These are phyloP conservation scores for Erucastrum elatum DNA, from an alignment of 345 rosid genomes.

Conservation along the genomic window DNA sequence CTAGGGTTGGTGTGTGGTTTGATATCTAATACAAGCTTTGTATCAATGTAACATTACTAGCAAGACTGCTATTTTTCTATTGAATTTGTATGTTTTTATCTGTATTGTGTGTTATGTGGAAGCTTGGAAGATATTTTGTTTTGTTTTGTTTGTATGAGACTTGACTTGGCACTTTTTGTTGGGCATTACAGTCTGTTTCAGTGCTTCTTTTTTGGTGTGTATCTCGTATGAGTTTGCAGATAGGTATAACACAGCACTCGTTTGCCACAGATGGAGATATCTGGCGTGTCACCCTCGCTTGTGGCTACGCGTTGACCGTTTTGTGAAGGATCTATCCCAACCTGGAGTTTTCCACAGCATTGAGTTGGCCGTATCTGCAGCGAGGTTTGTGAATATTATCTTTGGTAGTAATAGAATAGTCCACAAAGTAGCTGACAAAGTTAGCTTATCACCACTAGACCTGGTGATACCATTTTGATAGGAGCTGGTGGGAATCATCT, in stretches of 20 bases:
- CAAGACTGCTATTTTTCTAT: not conserved
- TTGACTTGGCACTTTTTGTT: not conserved
- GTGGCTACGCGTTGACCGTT: conserved; percentile 93
- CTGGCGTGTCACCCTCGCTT: conserved; percentile 94
- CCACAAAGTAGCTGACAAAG: conserved; percentile 15
- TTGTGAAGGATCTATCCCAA: conserved; percentile 53
- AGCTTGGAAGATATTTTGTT: not conserved
- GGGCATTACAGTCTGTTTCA: conserved; percentile 16
- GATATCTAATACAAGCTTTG: too few species aligned
- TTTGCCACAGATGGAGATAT: conserved; percentile 97
- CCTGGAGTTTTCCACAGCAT: conserved; percentile 75
- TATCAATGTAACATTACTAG: not conserved
- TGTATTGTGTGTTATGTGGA: conserved; percentile 1
- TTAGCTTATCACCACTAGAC: conserved; percentile 53
- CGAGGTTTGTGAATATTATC: conserved; percentile 60
- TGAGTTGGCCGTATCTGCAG: conserved; percentile 83
- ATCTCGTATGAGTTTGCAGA: conserved; percentile 82
- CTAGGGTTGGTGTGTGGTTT: too few species aligned
- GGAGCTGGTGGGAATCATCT: conserved; percentile 77
- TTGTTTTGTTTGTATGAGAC: conserved; percentile 1
- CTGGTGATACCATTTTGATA: conserved; percentile 92
- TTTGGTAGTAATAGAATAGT: not conserved
- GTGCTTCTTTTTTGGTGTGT: conserved; percentile 38
- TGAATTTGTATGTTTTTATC: not conserved
- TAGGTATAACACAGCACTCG: conserved; percentile 99